These are phyloP conservation scores for Cyanodermella asteris DNA, from an alignment of 2,329 filamentous ascomycete species.

Conservation along the genomic window DNA sequence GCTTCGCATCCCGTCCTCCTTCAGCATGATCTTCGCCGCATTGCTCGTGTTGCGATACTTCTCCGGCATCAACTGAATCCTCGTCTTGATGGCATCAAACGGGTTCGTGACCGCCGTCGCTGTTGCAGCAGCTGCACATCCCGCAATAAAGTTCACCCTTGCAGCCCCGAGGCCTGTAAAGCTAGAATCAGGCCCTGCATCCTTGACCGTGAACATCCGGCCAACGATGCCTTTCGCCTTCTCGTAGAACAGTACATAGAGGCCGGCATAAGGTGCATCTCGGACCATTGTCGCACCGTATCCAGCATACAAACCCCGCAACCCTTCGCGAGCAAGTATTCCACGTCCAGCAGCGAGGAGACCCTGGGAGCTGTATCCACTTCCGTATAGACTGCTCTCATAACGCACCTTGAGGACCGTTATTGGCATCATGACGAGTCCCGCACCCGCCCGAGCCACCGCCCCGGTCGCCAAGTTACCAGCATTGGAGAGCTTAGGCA, in stretches of 20 bases:
- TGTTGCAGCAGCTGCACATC: slow-evolving; percentile 54
- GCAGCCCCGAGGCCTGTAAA: too few species aligned
- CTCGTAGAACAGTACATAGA: slow-evolving; percentile 92
- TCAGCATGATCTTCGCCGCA: slow-evolving; percentile 55
- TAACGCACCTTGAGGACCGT: slow-evolving; percentile 95
- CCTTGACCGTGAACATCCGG: slow-evolving; percentile 8
- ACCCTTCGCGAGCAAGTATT: slow-evolving; percentile 50
- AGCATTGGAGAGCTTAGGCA: slow-evolving; percentile 63
- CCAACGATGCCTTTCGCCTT: slow-evolving; percentile 18
- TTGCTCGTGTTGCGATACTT: slow-evolving; percentile 66
- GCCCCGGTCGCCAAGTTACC: slow-evolving; percentile 76
- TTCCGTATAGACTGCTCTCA: slow-evolving; percentile 62
- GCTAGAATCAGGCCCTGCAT: slow-evolving; percentile 4
- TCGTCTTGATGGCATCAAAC: slow-evolving; percentile 89
- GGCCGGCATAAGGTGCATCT: slow-evolving; percentile 87
- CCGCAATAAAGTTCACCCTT: slow-evolving; percentile 68
- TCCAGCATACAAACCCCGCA: slow-evolving; percentile 74
- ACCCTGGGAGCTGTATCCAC: slow-evolving; percentile 70
- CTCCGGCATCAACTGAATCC: slow-evolving; percentile 71
- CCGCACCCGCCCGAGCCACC: slow-evolving; percentile 61
- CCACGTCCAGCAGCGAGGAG: slow-evolving; percentile 50
- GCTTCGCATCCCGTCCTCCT: slow-evolving; percentile 56
- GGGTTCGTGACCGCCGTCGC: slow-evolving; percentile 87
- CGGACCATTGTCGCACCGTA: slow-evolving; percentile 84
- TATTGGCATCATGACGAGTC: slow-evolving; percentile 82